phyloP scores from a whole-genome alignment of 2,329 filamentous ascomycete genomes.

The Gaeumannomyces tritici region DNA sequence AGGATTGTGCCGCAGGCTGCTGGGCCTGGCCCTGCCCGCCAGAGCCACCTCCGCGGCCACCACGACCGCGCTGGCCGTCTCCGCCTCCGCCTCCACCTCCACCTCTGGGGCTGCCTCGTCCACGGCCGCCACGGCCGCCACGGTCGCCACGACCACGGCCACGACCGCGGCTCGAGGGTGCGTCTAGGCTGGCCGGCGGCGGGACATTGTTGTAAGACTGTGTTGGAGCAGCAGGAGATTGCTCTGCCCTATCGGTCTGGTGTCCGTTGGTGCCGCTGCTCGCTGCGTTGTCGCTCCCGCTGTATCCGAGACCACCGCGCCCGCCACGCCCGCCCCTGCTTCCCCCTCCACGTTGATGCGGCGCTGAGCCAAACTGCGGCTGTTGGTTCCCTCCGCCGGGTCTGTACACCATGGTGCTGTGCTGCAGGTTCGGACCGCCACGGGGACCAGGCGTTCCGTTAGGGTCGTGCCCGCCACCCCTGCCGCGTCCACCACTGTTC shows the following conservation, averaged over 20 bases:
- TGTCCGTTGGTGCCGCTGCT: slow-evolving; percentile 8
- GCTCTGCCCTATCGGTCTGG: slow-evolving; percentile 9
- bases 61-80: slow-evolving; percentile 2
- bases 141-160: slow-evolving; percentile 29
- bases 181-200: slow-evolving; percentile 48
- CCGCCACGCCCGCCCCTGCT: slow-evolving; percentile 19
- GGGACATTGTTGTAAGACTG: slow-evolving; percentile 45
- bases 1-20: not conserved
- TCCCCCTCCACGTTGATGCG: slow-evolving; percentile 6
- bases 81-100: slow-evolving; percentile 9
- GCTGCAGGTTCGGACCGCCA: slow-evolving; percentile 28
- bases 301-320: slow-evolving; percentile 12
- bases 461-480: slow-evolving; percentile 15
- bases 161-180: slow-evolving; percentile 28
- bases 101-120: slow-evolving; percentile 11
- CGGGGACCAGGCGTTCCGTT: slow-evolving; percentile 12
- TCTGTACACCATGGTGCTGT: slow-evolving; percentile 44
- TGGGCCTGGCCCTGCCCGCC: not conserved
- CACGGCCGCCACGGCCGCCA: slow-evolving; percentile 28
- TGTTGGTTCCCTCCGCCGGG: slow-evolving; percentile 13
- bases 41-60: slow-evolving; percentile 11
- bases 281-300: not conserved
- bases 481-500: slow-evolving; percentile 26
- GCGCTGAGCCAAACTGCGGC: slow-evolving; percentile 10
- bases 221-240: slow-evolving; percentile 6